Percentiles rank a stretch among this genome's conserved stretches.
phyloP scores from a whole-genome alignment of 345 rosid genomes.

The Populus ilicifolia region DNA sequence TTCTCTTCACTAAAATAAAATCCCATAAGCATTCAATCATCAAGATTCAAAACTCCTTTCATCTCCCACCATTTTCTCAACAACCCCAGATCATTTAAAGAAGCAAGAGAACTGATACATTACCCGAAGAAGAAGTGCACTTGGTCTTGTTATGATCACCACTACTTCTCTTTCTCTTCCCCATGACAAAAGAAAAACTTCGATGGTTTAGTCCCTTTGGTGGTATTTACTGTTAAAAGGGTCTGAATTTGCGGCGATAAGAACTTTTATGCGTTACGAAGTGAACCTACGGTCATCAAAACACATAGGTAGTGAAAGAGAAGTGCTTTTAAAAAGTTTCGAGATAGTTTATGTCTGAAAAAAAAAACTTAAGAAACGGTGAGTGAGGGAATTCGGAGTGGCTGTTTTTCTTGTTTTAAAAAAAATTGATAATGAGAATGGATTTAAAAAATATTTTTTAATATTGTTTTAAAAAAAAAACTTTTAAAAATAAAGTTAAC shows the following conservation, averaged over 20 bases:
- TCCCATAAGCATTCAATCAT: neutral
- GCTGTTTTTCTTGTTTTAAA: too few species aligned
- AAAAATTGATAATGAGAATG: too few species aligned
- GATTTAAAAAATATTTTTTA: too few species aligned
- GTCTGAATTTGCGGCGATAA: neutral
- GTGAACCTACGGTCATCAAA: neutral
- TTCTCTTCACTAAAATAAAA: neutral
- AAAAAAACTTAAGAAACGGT: neutral
- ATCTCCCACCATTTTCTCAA: neutral
- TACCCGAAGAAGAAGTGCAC: constrained; percentile 42
- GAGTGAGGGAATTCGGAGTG: neutral
- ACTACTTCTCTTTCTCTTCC: constrained; percentile 39
- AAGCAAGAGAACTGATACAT: neutral
- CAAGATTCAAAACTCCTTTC: neutral
- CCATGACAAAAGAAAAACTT: constrained; percentile 24
- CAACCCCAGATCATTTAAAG: neutral
- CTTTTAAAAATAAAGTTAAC: too few species aligned
- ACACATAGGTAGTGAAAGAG: neutral
- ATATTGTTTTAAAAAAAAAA: too few species aligned
- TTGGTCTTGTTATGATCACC: constrained; percentile 9
- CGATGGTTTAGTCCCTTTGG: neutral
- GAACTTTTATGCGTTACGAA: neutral
- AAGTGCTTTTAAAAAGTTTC: neutral
- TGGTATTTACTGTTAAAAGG: neutral
- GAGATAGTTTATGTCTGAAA: neutral